Evolutionary conservation across 805 yeast species (phyloP).

Genomic region (Brettanomyces anomalus): DNA sequence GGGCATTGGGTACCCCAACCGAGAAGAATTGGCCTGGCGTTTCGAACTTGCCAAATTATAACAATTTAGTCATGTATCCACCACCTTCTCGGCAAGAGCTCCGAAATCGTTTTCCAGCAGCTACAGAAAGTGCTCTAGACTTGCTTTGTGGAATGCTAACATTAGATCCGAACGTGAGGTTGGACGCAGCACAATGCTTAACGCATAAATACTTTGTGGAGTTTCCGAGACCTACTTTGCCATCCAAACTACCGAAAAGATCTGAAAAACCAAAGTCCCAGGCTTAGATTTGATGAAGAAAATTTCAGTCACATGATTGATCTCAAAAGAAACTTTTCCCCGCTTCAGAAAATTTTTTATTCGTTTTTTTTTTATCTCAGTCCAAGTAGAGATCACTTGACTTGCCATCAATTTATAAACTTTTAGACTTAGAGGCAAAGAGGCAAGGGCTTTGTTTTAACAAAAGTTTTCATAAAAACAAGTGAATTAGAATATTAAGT

Average conservation of each 20-base stretch:
- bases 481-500: background rate
- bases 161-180: constrained; percentile 71
- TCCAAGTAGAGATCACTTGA: too few relatives aligned
- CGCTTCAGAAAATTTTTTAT: background rate
- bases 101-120: constrained; percentile 80
- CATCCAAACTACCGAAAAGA: constrained; percentile 45
- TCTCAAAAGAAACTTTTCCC: background rate
- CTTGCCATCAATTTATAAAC: too few relatives aligned
- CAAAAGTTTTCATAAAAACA: too few relatives aligned
- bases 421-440: too few relatives aligned
- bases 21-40: constrained; percentile 90
- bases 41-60: constrained; percentile 65
- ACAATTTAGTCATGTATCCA: constrained; percentile 68
- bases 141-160: constrained; percentile 63
- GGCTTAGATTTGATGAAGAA: background rate
- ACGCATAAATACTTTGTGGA: constrained; percentile 63
- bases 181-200: constrained; percentile 56
- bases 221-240: constrained; percentile 66
- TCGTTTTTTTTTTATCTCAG: too few relatives aligned
- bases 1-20: constrained; percentile 94
- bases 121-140: constrained; percentile 76
- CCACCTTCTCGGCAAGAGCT: constrained; percentile 75
- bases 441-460: too few relatives aligned
- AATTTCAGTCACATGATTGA: background rate
- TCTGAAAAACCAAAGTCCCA: constrained; percentile 9